Conservation (phyloP, 345 rosid genomes). For the Turritis glabra region DNA sequence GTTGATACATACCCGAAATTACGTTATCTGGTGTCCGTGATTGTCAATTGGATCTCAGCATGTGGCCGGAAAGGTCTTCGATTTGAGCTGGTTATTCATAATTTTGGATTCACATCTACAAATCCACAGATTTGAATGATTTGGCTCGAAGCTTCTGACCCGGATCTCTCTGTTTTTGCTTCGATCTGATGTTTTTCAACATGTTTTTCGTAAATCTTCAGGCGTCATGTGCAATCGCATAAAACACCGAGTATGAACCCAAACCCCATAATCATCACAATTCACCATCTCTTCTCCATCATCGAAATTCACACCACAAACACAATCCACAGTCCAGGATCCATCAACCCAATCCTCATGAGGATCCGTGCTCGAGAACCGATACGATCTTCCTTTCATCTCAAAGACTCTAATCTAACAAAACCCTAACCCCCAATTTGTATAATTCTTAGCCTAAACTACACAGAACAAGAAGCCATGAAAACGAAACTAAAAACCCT, state of each 20-base stretch:
- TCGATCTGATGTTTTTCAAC: no score
- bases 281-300: conserved; percentile 99
- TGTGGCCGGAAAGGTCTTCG: no score
- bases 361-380: conserved; percentile 50
- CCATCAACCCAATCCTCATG: conserved; percentile 99
- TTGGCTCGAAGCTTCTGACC: no score
- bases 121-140: no score
- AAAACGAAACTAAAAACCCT: neutral
- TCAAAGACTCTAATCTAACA: conserved; percentile 5
- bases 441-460: neutral
- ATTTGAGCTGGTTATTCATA: no score
- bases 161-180: no score
- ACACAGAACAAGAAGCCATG: conserved; percentile 4
- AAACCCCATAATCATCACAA: conserved; percentile 95
- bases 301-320: conserved; percentile 91
- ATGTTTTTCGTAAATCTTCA: no score
- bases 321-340: conserved; percentile 99
- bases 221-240: no score
- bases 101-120: no score
- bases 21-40: no score
- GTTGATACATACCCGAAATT: no score
- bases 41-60: no score
- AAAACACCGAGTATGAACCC: conserved; percentile 99
- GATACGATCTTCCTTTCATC: conserved; percentile 40
- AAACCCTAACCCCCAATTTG: conserved; percentile 33